Evolutionary conservation across 2,329 filamentous ascomycete species (phyloP), one percentile per base, ranked within the genome.

Genomic region (Paracoccidioides brasiliensis): DNA sequence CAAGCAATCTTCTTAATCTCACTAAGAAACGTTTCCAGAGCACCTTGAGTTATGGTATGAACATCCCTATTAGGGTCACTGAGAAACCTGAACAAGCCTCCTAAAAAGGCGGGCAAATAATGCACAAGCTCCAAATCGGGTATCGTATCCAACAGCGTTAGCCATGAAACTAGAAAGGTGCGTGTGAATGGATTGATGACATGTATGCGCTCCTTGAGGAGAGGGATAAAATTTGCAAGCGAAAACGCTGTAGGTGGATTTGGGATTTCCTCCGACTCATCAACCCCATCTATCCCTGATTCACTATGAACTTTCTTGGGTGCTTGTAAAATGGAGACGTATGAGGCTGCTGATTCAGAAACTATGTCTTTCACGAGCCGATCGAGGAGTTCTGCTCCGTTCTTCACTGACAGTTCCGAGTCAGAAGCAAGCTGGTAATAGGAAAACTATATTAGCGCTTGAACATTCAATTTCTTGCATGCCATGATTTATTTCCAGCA

Each of bases 321-420:
- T 38, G 79, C 74, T 60, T 94, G 86, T 30, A 98, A 75, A 8
- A 96, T 81, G 0, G 93, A 97, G 5, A 97, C 84, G 69, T 98
- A 98, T 4, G 90, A 93, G 45, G 91, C 88, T 12, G 91, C 90
- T 5, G 90, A 95, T 71, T 97, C 91, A 2, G 90, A 87, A 3
- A 97, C 90, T 58, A 97, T 95, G 64, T 97, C 90, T 71, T 96
- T 96, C 66, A 98, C 84, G 50, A 98, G 79, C 35, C 93, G 86
- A 72, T 98, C 93, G 7, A 98, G 79, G 51, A 98, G 79, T 69
- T 98, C 93, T 28, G 93, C 93, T 33, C 93, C 93, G 67, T 98
- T 98, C 72, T 98, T 98, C 57, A 98, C 94, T 0, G 91, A 97
- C 4, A 96, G 76, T 69, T 98, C 94, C 0, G 90, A 91, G 69